Conservation (phyloP, 2,329 filamentous ascomycete species). For the Fusarium piperis region DNA sequence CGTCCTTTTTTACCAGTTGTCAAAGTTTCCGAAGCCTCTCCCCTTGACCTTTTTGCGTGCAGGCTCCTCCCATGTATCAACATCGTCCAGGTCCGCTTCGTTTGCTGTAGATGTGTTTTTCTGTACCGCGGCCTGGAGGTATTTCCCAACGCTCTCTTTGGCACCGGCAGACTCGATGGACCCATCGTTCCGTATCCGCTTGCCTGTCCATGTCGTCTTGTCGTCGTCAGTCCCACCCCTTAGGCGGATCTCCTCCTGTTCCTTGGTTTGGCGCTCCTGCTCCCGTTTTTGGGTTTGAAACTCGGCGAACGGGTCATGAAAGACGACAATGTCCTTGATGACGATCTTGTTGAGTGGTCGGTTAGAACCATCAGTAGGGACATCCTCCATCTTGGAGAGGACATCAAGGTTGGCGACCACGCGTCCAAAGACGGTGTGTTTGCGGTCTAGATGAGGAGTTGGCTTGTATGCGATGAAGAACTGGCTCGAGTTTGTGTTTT, state of each 20-base stretch:
- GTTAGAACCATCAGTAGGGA: constrained; percentile 78
- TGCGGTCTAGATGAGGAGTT: constrained; percentile 86
- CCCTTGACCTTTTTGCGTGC: constrained; percentile 81
- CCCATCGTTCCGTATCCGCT: constrained; percentile 78
- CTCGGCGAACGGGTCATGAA: constrained; percentile 95
- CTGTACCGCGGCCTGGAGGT: constrained; percentile 70
- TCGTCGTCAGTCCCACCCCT: constrained; percentile 86
- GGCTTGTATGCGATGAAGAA: constrained; percentile 93
- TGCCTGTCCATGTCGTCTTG: constrained; percentile 94
- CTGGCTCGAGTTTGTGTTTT: constrained; percentile 95
- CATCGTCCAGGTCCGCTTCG: constrained; percentile 69
- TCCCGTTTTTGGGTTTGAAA: constrained; percentile 81
- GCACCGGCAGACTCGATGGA: constrained; percentile 59
- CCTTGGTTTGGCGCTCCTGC: constrained; percentile 65
- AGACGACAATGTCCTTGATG: constrained; percentile 85
- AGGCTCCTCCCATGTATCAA: constrained; percentile 75
- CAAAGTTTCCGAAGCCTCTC: constrained; percentile 93
- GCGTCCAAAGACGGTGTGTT: constrained; percentile 95
- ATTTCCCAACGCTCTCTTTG: constrained; percentile 75
- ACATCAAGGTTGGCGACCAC: constrained; percentile 81
- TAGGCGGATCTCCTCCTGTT: constrained; percentile 69
- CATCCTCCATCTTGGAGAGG: constrained; percentile 79
- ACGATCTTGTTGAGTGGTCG: constrained; percentile 80
- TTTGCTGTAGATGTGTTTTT: constrained; percentile 54
- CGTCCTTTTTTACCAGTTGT: constrained; percentile 73